Conservation (phyloP, 352 stramenopile genomes). For the Phytophthora hybrid region DNA sequence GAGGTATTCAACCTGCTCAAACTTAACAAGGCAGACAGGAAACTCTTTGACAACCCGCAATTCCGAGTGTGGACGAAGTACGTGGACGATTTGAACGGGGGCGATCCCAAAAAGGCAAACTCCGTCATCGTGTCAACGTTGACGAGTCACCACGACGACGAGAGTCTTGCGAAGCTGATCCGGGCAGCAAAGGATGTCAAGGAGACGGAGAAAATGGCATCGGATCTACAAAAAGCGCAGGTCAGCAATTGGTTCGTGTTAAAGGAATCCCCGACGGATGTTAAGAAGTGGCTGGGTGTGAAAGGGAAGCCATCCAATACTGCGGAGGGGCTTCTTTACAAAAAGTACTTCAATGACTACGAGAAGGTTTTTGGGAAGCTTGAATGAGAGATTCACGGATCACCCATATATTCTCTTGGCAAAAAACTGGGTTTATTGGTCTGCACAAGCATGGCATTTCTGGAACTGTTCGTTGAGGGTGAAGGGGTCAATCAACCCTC, state of each 20-base stretch:
- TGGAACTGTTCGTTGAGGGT: not conserved
- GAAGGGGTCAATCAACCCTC: not conserved
- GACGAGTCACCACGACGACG: not conserved
- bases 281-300: not conserved
- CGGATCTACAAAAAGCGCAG: slow-evolving; percentile 12
- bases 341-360: not conserved
- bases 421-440: too few species aligned
- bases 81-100: not conserved
- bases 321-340: not conserved
- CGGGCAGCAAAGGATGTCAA: not conserved
- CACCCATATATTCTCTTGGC: not conserved
- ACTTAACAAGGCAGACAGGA: not conserved
- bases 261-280: not conserved
- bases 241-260: slow-evolving; percentile 7
- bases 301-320: not conserved
- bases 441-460: not conserved
- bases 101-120: too few species aligned
- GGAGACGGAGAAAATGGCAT: not conserved
- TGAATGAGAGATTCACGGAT: too few species aligned
- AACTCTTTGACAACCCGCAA: not conserved
- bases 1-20: not conserved
- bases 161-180: not conserved
- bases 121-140: not conserved
- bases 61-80: not conserved
- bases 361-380: not conserved